Evolutionary conservation across 495 filamentous ascomycete species (phyloP).

Genomic region (Sabuloglossum arenarium): DNA sequence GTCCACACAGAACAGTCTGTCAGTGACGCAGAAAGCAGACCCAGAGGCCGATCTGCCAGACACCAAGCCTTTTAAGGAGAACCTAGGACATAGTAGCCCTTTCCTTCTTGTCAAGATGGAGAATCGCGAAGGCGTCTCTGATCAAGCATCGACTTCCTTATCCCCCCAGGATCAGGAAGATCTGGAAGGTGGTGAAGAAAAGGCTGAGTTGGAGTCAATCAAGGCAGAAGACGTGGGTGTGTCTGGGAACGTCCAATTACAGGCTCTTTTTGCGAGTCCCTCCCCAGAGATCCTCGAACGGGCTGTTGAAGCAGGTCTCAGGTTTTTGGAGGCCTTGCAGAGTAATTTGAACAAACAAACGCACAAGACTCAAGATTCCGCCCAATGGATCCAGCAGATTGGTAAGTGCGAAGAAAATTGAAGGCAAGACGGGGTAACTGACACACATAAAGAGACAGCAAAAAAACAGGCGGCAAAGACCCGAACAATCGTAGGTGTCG

Average conservation of each 20-base stretch:
- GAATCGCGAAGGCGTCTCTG: too few species aligned
- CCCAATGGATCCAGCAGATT: slow-evolving; percentile 24
- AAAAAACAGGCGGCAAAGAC: slow-evolving; percentile 16
- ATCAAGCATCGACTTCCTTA: too few species aligned
- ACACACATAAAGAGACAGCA: slow-evolving; percentile 3
- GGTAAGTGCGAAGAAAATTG: background rate
- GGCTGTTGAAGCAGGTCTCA: slow-evolving; percentile 18
- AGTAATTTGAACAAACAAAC: slow-evolving; percentile 8
- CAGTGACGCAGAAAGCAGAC: too few species aligned
- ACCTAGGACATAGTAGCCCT: too few species aligned
- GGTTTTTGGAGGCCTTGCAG: slow-evolving; percentile 17
- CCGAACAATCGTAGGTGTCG: slow-evolving; percentile 15
- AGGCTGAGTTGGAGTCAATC: background rate
- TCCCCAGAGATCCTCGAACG: slow-evolving; percentile 20
- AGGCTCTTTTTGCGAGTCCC: slow-evolving; percentile 17
- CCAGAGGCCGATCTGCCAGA: too few species aligned
- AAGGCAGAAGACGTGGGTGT: background rate
- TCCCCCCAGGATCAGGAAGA: slow-evolving; percentile 7
- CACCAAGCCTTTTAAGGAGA: too few species aligned
- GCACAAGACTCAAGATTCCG: slow-evolving; percentile 11
- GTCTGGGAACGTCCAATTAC: slow-evolving; percentile 13
- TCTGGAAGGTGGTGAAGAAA: background rate
- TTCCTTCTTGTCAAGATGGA: too few species aligned
- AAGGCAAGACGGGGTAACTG: background rate
- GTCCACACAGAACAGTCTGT: too few species aligned